Evolutionary conservation across 2,329 filamentous ascomycete species (phyloP).

Genomic region (Cercospora nicotianae): DNA sequence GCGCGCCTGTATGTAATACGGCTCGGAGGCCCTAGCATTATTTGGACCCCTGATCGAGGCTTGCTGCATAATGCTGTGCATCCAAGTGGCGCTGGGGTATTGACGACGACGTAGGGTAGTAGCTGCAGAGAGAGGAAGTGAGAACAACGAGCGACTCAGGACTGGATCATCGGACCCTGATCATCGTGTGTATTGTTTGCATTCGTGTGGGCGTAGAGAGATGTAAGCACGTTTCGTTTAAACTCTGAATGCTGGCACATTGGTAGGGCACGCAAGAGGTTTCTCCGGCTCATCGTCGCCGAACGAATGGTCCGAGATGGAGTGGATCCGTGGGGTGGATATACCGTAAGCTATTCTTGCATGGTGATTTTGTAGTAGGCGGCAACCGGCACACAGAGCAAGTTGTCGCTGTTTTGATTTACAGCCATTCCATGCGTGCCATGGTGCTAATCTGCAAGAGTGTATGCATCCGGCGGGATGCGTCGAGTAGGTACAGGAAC

Average conservation of each 20-base stretch:
- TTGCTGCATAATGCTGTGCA: not conserved
- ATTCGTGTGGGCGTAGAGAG: not conserved
- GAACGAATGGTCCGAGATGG: not conserved
- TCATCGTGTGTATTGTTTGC: not conserved
- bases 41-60: not conserved
- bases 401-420: not conserved
- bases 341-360: not conserved
- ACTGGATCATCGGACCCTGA: constrained; percentile 1
- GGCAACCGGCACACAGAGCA: not conserved
- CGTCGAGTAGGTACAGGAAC: not conserved
- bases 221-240: constrained; percentile 4
- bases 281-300: not conserved
- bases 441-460: not conserved
- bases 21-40: not conserved
- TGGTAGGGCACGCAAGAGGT: not conserved
- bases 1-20: not conserved
- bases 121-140: not conserved
- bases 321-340: not conserved
- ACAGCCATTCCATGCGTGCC: not conserved
- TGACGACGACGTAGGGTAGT: not conserved
- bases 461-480: not conserved
- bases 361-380: not conserved
- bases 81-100: not conserved
- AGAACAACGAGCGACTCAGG: not conserved
- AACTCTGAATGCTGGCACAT: not conserved